A percentile compares a stretch with the other conserved stretches of the same genome.
Conservation (phyloP, 352 stramenopile species). For the Globisporangium iwayamae region DNA sequence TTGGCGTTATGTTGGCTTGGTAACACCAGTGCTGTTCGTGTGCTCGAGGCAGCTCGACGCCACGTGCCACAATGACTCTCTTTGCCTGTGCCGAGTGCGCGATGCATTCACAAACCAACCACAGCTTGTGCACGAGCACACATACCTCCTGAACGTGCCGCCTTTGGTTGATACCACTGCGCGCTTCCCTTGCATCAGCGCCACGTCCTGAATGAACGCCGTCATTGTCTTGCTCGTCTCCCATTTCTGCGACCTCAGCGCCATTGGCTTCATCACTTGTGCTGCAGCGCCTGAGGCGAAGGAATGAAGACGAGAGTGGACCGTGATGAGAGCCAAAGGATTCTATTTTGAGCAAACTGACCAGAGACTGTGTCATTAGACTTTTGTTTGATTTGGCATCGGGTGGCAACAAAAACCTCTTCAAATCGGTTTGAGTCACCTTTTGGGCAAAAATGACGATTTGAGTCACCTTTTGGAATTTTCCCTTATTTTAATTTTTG, state of each 20-base stretch:
- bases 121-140: background rate
- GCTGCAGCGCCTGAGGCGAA: background rate
- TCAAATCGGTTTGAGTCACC: background rate
- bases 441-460: background rate
- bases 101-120: conserved; percentile 1
- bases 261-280: background rate
- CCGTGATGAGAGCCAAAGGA: background rate
- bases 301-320: background rate
- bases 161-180: background rate
- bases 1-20: background rate
- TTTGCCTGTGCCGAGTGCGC: background rate
- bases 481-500: no score
- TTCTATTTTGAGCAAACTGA: background rate
- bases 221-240: background rate
- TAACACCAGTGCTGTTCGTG: background rate
- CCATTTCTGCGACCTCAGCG: background rate
- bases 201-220: background rate
- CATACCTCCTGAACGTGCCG: background rate
- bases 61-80: background rate
- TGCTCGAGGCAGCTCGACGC: background rate
- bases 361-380: conserved; percentile 1
- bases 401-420: background rate
- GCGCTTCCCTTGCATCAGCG: background rate
- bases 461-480: conserved; percentile 4
- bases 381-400: background rate